A percentile compares a stretch with the other conserved stretches of the same genome.
Conservation (phyloP, 2,329 filamentous ascomycete genomes). For the Dothideomycetidae sp. region DNA sequence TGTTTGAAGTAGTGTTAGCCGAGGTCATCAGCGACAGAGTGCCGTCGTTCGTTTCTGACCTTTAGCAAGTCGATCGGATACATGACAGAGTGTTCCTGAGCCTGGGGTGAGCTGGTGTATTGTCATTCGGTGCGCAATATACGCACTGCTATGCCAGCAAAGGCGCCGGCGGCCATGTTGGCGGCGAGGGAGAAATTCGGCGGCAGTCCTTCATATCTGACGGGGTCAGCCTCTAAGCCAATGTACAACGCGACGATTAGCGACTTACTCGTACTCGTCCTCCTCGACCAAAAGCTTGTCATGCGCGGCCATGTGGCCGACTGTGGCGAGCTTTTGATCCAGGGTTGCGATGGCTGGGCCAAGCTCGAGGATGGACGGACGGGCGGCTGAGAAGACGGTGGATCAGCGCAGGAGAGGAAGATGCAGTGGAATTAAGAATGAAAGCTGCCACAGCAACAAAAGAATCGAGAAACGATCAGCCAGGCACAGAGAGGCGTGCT, state of each 20-base stretch:
- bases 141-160: conserved; percentile 85
- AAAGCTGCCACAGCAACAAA: no score
- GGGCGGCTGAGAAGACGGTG: no score
- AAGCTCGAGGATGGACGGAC: no score
- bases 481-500: no score
- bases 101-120: background rate
- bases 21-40: conserved; percentile 2
- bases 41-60: conserved; percentile 40
- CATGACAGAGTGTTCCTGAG: conserved; percentile 94
- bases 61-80: conserved; percentile 97
- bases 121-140: conserved; percentile 1
- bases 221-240: conserved; percentile 8
- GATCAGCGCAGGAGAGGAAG: no score
- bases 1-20: conserved; percentile 26
- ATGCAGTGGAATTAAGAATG: no score
- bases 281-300: conserved; percentile 20
- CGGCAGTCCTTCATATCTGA: conserved; percentile 78
- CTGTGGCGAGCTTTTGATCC: conserved; percentile 10
- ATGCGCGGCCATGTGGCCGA: conserved; percentile 19
- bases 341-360: conserved; percentile 7
- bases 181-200: conserved; percentile 86
- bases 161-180: conserved; percentile 93
- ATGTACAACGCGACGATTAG: conserved; percentile 1
- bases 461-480: no score
- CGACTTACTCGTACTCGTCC: conserved; percentile 25